phyloP scores from a whole-genome alignment of 306 rosid genomes.

The Citrullus mucosospermus region DNA sequence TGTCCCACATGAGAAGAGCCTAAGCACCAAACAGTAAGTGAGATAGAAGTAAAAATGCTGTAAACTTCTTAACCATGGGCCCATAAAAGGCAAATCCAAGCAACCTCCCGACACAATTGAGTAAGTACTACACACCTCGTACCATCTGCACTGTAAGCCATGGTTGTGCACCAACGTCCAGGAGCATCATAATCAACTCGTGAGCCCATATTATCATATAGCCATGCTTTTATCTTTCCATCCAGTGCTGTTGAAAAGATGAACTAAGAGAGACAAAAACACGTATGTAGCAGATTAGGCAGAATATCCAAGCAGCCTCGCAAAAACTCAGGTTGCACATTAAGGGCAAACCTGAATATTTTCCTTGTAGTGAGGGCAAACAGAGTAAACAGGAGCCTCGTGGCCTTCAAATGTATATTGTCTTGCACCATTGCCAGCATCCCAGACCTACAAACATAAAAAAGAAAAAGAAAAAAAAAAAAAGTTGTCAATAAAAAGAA shows the following conservation, averaged over 20 bases:
- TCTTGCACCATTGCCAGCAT: slow-evolving; percentile 63
- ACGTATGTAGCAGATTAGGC: slow-evolving; percentile 1
- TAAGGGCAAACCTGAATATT: slow-evolving; percentile 53
- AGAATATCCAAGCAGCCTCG: slow-evolving; percentile 1
- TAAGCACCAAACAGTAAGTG: slow-evolving; percentile 13
- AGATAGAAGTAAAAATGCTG: background rate
- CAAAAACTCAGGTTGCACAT: background rate
- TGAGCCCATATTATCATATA: slow-evolving; percentile 86
- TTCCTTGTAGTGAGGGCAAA: slow-evolving; percentile 89
- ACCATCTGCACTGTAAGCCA: slow-evolving; percentile 93
- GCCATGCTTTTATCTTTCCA: slow-evolving; percentile 96
- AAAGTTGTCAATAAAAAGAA: slow-evolving; percentile 8
- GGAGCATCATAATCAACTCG: slow-evolving; percentile 98
- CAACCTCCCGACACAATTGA: background rate
- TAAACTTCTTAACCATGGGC: background rate
- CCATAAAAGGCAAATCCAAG: background rate
- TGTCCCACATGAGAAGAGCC: slow-evolving; percentile 97
- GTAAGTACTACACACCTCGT: slow-evolving; percentile 45
- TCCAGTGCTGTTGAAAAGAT: slow-evolving; percentile 92
- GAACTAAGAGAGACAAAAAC: slow-evolving; percentile 43
- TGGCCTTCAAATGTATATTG: slow-evolving; percentile 84
- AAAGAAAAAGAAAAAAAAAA: background rate
- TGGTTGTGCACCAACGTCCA: slow-evolving; percentile 92
- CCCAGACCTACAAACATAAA: slow-evolving; percentile 68
- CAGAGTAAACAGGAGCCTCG: slow-evolving; percentile 86